Conservation (phyloP, 257 asterid genomes). For the Plantago ovata region DNA sequence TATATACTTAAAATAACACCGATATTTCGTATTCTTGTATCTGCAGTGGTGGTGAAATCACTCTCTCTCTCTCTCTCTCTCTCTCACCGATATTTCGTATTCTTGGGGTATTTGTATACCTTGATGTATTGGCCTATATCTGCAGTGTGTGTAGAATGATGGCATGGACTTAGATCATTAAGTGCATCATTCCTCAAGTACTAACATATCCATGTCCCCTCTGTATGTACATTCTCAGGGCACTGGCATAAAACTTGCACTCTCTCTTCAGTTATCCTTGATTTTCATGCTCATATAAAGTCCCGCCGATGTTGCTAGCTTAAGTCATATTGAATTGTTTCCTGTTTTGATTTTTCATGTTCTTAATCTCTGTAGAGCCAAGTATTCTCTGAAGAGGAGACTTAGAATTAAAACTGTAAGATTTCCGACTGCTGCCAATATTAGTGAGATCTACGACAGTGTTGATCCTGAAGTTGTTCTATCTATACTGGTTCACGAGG, state of each 20-base stretch:
- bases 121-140: no score
- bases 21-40: no score
- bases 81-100: no score
- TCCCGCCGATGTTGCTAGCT: slow-evolving; percentile 18
- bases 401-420: slow-evolving; percentile 88
- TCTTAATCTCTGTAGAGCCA: slow-evolving; percentile 49
- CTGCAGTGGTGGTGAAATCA: no score
- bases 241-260: slow-evolving; percentile 1
- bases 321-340: slow-evolving; percentile 2
- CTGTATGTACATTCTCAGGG: not conserved
- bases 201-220: no score
- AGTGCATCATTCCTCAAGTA: no score
- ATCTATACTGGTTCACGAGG: slow-evolving; percentile 91
- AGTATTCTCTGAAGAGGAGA: slow-evolving; percentile 80
- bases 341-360: slow-evolving; percentile 2
- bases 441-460: slow-evolving; percentile 79
- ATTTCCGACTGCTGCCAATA: slow-evolving; percentile 63
- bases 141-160: no score
- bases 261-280: slow-evolving; percentile 1
- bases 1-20: no score
- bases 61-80: no score
- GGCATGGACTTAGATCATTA: no score
- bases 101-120: no score
- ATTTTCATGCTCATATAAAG: slow-evolving; percentile 16
- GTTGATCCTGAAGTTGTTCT: slow-evolving; percentile 96